Conservation (phyloP, 176 grass and related monocot species). For the Raddia guianensis region DNA sequence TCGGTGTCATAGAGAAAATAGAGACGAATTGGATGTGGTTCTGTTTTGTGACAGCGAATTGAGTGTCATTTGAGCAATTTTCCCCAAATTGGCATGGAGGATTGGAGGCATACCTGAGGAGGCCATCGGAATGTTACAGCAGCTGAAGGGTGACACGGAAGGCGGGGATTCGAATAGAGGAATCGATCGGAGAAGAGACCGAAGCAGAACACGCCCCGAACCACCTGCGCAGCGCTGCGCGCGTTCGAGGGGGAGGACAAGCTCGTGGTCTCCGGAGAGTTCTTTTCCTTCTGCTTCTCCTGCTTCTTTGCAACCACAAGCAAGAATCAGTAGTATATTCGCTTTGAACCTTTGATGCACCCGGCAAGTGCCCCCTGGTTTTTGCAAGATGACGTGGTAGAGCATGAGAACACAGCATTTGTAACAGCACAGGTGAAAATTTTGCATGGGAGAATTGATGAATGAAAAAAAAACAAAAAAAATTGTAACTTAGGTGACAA, state of each 20-base stretch:
- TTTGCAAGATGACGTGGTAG: not conserved
- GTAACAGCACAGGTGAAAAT: not conserved
- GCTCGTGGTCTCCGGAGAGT: not conserved
- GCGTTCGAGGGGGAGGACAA: not conserved
- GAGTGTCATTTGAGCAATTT: no score
- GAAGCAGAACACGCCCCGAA: not conserved
- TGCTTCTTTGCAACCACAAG: not conserved
- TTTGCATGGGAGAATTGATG: not conserved
- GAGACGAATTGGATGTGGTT: no score
- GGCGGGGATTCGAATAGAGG: not conserved
- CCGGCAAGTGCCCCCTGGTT: not conserved
- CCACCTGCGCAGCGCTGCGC: not conserved
- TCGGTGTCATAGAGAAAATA: no score
- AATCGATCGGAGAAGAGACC: not conserved
- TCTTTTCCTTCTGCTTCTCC: not conserved
- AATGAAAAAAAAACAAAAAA: not conserved
- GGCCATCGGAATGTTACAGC: slow-evolving; percentile 9
- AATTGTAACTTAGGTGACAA: not conserved
- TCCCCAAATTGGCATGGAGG: not conserved
- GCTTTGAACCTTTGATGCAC: not conserved
- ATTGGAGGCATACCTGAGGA: slow-evolving; percentile 33
- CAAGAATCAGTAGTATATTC: not conserved
- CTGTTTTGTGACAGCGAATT: no score
- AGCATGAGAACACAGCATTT: not conserved
- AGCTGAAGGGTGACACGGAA: no score